Conservation (phyloP, 164 flowering plant genomes). For the Aristolochia fimbriata region DNA sequence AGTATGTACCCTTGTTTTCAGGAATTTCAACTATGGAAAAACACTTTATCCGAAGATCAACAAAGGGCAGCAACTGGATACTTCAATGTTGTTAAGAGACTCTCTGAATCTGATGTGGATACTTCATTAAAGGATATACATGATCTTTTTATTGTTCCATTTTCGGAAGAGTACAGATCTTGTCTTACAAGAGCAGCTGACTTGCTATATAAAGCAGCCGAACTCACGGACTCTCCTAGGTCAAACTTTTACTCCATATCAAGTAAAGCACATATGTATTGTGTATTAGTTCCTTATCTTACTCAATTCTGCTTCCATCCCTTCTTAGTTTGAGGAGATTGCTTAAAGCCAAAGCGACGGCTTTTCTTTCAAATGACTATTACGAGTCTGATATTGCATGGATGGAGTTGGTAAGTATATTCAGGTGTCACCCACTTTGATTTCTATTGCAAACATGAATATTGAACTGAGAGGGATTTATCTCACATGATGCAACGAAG, state of each 20-base stretch:
- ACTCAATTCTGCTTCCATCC: conserved; percentile 6
- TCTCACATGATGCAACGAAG: too few relatives aligned
- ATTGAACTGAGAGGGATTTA: too few relatives aligned
- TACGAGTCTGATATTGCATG: conserved; percentile 94
- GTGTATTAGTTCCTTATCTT: neutral
- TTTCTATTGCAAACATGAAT: too few relatives aligned
- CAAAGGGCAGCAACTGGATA: conserved; percentile 56
- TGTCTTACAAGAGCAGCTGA: conserved; percentile 61
- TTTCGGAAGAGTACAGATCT: conserved; percentile 46
- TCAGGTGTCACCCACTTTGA: too few relatives aligned
- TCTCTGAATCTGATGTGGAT: conserved; percentile 37
- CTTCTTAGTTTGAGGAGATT: conserved; percentile 68
- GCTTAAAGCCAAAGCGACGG: conserved; percentile 74
- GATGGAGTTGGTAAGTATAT: conserved; percentile 88
- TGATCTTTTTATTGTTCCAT: conserved; percentile 66
- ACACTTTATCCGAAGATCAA: conserved; percentile 40
- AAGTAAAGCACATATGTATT: neutral
- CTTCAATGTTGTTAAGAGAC: conserved; percentile 70
- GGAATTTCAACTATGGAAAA: conserved; percentile 87
- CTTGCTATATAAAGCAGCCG: conserved; percentile 76
- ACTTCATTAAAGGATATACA: conserved; percentile 10
- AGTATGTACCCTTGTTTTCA: conserved; percentile 14
- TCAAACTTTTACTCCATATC: conserved; percentile 8
- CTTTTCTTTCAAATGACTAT: conserved; percentile 88
- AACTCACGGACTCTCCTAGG: conserved; percentile 64